These are phyloP conservation scores for Nitzschia sp. DNA, from an alignment of 108 stramenopile genomes.

Conservation along the genomic window DNA sequence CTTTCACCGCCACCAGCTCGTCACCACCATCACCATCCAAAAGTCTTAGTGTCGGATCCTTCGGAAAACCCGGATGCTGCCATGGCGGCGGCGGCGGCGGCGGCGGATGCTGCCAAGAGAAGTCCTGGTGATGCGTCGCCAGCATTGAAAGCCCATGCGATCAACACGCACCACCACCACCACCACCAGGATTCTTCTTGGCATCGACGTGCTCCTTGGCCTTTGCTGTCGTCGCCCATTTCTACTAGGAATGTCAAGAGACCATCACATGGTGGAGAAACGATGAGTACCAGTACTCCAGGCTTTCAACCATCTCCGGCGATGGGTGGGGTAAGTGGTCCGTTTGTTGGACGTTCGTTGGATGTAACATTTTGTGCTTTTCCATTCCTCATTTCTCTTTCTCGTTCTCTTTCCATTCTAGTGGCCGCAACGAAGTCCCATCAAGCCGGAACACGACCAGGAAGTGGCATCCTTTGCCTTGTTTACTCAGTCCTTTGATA, in stretches of 20 bases:
- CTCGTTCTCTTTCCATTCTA: background rate
- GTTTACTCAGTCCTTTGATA: slow-evolving; percentile 44
- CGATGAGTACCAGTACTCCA: background rate
- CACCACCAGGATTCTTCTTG: too few relatives aligned
- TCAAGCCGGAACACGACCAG: slow-evolving; percentile 9
- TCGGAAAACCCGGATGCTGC: too few relatives aligned
- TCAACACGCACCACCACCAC: background rate
- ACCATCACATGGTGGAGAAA: background rate
- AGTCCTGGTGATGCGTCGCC: background rate
- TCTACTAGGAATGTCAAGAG: background rate
- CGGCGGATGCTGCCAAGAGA: background rate
- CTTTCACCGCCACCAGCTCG: too few relatives aligned
- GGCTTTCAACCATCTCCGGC: background rate
- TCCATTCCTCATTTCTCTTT: background rate
- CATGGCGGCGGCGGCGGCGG: too few relatives aligned
- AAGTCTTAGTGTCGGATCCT: too few relatives aligned
- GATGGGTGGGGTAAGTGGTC: background rate
- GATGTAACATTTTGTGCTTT: background rate
- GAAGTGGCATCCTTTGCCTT: slow-evolving; percentile 25
- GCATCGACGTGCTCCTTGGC: background rate
- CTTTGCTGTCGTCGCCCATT: background rate
- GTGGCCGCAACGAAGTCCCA: slow-evolving; percentile 39
- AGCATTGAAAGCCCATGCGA: background rate
- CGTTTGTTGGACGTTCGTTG: background rate
- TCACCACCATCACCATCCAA: background rate